Evolutionary conservation across 2,329 filamentous ascomycete genomes (phyloP).

Genomic region (Lachnellula hyalina): DNA sequence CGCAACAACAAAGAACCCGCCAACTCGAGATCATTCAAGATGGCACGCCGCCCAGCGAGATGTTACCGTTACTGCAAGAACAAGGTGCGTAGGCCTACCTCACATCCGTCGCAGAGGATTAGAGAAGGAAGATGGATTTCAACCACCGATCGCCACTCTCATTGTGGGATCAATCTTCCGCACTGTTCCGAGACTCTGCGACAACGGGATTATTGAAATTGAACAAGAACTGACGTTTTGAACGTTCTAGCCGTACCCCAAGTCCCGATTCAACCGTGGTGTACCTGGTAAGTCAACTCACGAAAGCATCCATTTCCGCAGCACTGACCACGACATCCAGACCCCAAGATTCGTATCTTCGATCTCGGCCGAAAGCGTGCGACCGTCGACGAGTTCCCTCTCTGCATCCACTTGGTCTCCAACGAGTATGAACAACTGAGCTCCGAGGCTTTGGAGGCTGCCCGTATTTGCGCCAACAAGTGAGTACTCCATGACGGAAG

Average conservation of each 20-base stretch:
- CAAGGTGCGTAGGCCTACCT: conserved; percentile 65
- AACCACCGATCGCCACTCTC: conserved; percentile 7
- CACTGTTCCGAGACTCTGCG: neutral
- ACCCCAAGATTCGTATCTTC: conserved; percentile 87
- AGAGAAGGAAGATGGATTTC: conserved; percentile 4
- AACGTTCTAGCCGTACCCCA: conserved; percentile 76
- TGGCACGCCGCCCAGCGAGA: conserved; percentile 98
- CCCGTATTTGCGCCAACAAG: conserved; percentile 99
- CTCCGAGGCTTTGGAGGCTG: conserved; percentile 98
- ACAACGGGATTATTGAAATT: neutral
- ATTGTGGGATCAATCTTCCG: conserved; percentile 1
- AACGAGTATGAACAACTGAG: conserved; percentile 99
- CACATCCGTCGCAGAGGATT: neutral
- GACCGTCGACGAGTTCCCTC: conserved; percentile 98
- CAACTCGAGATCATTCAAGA: conserved; percentile 67
- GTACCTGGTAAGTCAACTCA: conserved; percentile 57
- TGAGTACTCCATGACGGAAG: conserved; percentile 35
- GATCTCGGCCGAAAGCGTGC: conserved; percentile 98
- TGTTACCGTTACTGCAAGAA: conserved; percentile 99
- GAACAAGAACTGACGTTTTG: conserved; percentile 15
- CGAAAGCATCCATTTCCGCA: conserved; percentile 33
- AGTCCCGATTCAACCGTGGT: conserved; percentile 99
- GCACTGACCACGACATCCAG: too few relatives aligned
- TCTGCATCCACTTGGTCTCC: conserved; percentile 98
- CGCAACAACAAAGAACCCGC: conserved; percentile 41